phyloP scores from a whole-genome alignment of 2,329 filamentous ascomycete genomes.

The Aureobasidium sp. region DNA sequence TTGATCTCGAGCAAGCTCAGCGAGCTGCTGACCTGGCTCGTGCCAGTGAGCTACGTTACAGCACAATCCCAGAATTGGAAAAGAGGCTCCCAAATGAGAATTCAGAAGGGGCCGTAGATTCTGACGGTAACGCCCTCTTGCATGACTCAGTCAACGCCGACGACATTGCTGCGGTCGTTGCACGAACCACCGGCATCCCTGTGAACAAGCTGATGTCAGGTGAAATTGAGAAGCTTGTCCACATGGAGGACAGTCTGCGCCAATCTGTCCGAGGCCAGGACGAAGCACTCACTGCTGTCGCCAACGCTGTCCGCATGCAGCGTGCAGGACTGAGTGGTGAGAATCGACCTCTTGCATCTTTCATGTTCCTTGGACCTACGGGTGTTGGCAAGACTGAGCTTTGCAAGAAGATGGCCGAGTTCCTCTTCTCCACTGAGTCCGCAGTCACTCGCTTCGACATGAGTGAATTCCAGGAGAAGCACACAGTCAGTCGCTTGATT shows the following conservation, averaged over 20 bases:
- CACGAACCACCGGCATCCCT: constrained; percentile 84
- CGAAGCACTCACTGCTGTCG: constrained; percentile 82
- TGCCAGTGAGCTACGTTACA: constrained; percentile 86
- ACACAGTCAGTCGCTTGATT: constrained; percentile 88
- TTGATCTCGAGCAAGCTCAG: constrained; percentile 83
- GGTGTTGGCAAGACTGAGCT: constrained; percentile 96
- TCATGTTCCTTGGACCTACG: constrained; percentile 96
- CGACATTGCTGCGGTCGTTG: constrained; percentile 89
- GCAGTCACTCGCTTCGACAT: constrained; percentile 95
- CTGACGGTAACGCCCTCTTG: constrained; percentile 54
- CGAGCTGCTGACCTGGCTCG: constrained; percentile 80
- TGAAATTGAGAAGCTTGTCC: constrained; percentile 87
- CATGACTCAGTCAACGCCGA: constrained; percentile 94
- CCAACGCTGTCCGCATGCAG: constrained; percentile 89
- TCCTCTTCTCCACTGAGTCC: constrained; percentile 85
- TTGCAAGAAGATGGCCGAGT: constrained; percentile 89
- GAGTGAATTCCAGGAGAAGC: constrained; percentile 96
- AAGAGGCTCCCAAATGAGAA: constrained; percentile 71
- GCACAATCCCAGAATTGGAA: constrained; percentile 76
- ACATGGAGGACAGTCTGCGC: constrained; percentile 87
- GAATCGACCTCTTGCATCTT: constrained; percentile 83
- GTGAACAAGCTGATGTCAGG: constrained; percentile 87
- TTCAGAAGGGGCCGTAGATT: constrained; percentile 35
- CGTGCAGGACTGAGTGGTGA: constrained; percentile 86
- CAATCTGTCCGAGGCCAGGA: constrained; percentile 87